These are phyloP conservation scores for Tricholoma furcatifolium DNA, from an alignment of 768 basidiomycete species.

Conservation along the genomic window DNA sequence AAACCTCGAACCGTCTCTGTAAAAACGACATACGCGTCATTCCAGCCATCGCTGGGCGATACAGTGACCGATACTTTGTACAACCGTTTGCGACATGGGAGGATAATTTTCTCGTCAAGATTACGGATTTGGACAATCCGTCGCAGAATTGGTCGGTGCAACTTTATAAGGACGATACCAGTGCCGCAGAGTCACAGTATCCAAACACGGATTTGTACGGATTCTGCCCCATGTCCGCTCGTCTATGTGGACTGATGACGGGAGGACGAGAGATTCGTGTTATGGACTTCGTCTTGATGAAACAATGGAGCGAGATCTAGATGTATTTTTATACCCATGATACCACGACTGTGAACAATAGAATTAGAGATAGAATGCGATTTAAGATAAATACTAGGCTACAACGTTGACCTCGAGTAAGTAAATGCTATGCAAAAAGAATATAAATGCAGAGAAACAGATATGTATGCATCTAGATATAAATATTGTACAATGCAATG, in stretches of 20 bases:
- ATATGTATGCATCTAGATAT: no score
- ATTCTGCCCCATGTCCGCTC: slow-evolving; percentile 8
- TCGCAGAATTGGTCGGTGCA: slow-evolving; percentile 2
- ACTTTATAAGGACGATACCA: slow-evolving; percentile 4
- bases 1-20: slow-evolving; percentile 1
- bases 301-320: not conserved
- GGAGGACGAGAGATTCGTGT: slow-evolving; percentile 4
- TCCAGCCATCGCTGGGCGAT: slow-evolving; percentile 3
- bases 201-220: slow-evolving; percentile 7
- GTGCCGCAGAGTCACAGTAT: not conserved
- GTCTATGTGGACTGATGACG: slow-evolving; percentile 3
- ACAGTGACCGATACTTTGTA: slow-evolving; percentile 1
- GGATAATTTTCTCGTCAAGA: slow-evolving; percentile 6
- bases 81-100: slow-evolving; percentile 8
- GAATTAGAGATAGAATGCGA: no score
- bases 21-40: slow-evolving; percentile 9
- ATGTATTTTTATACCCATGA: no score
- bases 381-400: no score
- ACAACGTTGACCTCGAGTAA: no score
- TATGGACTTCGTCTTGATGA: slow-evolving; percentile 3
- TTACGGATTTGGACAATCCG: slow-evolving; percentile 2
- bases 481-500: no score
- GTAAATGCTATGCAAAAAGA: no score
- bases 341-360: no score
- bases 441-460: no score